A percentile compares a stretch with the other conserved stretches of the same genome.
phyloP scores from a whole-genome alignment of 768 basidiomycete species.

The Lactarius sanguifluus region DNA sequence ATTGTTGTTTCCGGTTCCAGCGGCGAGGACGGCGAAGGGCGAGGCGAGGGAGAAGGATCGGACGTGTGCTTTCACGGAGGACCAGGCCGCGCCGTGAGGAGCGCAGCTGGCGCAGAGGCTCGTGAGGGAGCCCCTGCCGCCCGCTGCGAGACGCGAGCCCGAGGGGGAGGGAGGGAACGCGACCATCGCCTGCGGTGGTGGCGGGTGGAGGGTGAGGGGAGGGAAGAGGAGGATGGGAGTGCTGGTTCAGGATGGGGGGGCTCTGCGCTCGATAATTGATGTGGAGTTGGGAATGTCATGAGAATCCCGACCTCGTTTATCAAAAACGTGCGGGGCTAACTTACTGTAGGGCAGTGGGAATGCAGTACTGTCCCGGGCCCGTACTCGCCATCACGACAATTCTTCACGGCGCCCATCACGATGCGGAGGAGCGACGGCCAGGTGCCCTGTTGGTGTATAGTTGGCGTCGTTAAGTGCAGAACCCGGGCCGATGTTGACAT shows the following conservation, averaged over 20 bases:
- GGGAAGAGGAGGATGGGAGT: not conserved
- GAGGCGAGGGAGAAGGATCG: not conserved
- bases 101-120: not conserved
- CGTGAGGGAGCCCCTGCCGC: not conserved
- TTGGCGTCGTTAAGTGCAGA: not conserved
- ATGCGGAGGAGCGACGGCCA: not conserved
- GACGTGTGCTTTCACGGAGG: not conserved
- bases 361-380: not conserved
- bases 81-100: not conserved
- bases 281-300: not conserved
- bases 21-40: not conserved
- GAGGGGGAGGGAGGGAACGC: not conserved
- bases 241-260: not conserved
- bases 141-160: not conserved
- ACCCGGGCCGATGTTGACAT: not conserved
- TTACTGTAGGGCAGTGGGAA: not conserved
- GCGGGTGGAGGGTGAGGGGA: not conserved
- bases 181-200: constrained; percentile 25
- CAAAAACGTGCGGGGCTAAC: not conserved
- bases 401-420: not conserved
- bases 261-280: not conserved
- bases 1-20: not conserved
- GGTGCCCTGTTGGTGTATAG: not conserved
- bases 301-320: not conserved
- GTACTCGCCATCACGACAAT: not conserved